These are phyloP conservation scores for Pisolithus orientalis DNA, from an alignment of 768 basidiomycete species.

Conservation along the genomic window DNA sequence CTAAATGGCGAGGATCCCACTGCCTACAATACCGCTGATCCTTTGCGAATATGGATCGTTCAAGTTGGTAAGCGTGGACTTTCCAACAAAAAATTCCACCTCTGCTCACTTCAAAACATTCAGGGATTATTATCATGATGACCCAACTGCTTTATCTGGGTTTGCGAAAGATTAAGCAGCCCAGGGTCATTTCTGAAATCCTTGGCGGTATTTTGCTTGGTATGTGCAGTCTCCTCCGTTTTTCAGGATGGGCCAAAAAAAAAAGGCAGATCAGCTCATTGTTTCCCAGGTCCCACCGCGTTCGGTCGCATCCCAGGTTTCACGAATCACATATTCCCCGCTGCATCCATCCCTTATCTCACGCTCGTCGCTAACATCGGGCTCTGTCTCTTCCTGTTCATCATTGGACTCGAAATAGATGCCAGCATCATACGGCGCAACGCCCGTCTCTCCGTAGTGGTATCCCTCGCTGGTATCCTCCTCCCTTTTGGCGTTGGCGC, in stretches of 20 bases:
- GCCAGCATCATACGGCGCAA: constrained; percentile 70
- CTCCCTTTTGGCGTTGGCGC: constrained; percentile 87
- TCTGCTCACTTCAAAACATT: background rate
- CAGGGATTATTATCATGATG: constrained; percentile 76
- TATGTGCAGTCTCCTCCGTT: constrained; percentile 24
- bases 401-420: constrained; percentile 92
- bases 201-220: constrained; percentile 87
- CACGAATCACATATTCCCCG: constrained; percentile 79
- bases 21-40: constrained; percentile 54
- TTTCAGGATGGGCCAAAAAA: constrained; percentile 51
- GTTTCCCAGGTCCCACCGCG: constrained; percentile 37
- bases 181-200: constrained; percentile 91
- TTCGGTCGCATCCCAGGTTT: constrained; percentile 87
- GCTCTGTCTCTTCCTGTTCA: constrained; percentile 82
- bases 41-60: constrained; percentile 71
- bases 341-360: constrained; percentile 63
- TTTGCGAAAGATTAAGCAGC: constrained; percentile 71
- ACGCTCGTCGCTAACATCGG: constrained; percentile 88
- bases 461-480: constrained; percentile 77
- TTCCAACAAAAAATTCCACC: background rate
- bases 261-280: background rate
- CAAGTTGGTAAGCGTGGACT: constrained; percentile 49
- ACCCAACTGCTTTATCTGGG: constrained; percentile 64
- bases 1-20: constrained; percentile 73
- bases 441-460: constrained; percentile 54